Conservation (phyloP, 805 yeast species). For the Kodamaea kaohsiungensis region DNA sequence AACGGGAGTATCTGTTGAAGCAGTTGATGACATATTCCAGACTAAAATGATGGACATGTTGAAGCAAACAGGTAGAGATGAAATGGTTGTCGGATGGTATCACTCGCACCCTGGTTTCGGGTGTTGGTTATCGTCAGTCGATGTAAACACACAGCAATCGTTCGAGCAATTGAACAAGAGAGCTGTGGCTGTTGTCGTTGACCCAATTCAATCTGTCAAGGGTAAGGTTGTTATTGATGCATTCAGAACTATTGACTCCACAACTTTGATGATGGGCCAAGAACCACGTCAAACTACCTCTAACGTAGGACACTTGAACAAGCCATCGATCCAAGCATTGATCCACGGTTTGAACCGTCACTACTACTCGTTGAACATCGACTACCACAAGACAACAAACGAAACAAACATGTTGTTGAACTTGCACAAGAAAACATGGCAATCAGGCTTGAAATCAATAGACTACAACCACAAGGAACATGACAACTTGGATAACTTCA, state of each 20-base stretch:
- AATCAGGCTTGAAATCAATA: constrained; percentile 77
- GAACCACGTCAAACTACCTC: constrained; percentile 98
- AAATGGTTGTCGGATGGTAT: constrained; percentile 99
- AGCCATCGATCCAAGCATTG: constrained; percentile 94
- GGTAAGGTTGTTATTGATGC: constrained; percentile 99
- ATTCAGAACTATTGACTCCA: constrained; percentile 87
- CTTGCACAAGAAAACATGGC: constrained; percentile 95
- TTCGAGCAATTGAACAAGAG: constrained; percentile 94
- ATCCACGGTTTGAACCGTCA: constrained; percentile 97
- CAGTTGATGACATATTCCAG: constrained; percentile 98
- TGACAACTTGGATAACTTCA: constrained; percentile 69
- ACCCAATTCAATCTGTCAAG: constrained; percentile 97
- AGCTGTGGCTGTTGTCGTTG: constrained; percentile 98
- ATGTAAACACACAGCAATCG: constrained; percentile 96
- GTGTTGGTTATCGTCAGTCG: constrained; percentile 97
- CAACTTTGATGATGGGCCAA: constrained; percentile 89
- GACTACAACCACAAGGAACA: constrained; percentile 80
- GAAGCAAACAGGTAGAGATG: constrained; percentile 98
- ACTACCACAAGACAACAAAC: constrained; percentile 86
- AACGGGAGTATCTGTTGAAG: constrained; percentile 98
- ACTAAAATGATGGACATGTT: constrained; percentile 99
- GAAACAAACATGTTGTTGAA: constrained; percentile 94
- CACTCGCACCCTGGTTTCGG: constrained; percentile 97
- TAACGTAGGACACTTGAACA: constrained; percentile 90
- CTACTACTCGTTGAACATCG: constrained; percentile 92